phyloP scores from a whole-genome alignment of 2,329 filamentous ascomycete genomes.

The Venturia asperata region DNA sequence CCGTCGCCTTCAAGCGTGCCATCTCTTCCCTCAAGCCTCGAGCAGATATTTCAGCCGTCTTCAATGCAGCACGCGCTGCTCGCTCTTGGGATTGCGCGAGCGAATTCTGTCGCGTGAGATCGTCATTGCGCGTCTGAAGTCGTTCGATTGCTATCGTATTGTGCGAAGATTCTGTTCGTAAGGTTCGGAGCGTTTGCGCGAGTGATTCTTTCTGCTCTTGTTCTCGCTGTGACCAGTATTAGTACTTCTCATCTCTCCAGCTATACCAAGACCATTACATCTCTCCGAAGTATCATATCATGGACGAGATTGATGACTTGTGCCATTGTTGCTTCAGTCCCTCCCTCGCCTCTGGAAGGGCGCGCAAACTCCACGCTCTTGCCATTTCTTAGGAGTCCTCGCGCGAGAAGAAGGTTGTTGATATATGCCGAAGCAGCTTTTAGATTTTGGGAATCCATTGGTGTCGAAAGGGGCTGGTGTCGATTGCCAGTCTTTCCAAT shows the following conservation, averaged over 20 bases:
- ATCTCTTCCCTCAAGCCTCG: slow-evolving; percentile 80
- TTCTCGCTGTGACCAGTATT: slow-evolving; percentile 57
- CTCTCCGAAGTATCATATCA: slow-evolving; percentile 81
- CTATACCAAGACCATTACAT: slow-evolving; percentile 51
- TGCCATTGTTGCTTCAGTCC: slow-evolving; percentile 65
- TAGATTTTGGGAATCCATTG: slow-evolving; percentile 46
- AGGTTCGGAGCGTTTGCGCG: slow-evolving; percentile 65
- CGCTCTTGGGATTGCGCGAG: slow-evolving; percentile 64
- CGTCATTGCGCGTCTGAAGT: slow-evolving; percentile 48
- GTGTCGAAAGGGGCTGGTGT: not conserved
- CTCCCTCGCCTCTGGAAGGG: slow-evolving; percentile 56
- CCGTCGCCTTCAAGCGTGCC: slow-evolving; percentile 65
- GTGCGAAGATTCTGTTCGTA: slow-evolving; percentile 68
- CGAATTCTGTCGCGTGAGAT: slow-evolving; percentile 50
- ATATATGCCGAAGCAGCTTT: slow-evolving; percentile 57
- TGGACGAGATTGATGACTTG: slow-evolving; percentile 89
- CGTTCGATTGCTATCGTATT: slow-evolving; percentile 62
- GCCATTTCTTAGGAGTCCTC: slow-evolving; percentile 56
- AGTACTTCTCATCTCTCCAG: not conserved
- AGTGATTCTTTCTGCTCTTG: slow-evolving; percentile 81
- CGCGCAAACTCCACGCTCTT: slow-evolving; percentile 75
- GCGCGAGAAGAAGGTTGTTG: slow-evolving; percentile 58
- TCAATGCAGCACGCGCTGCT: slow-evolving; percentile 60
- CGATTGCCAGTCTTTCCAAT: not conserved
- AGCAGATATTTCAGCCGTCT: slow-evolving; percentile 64